Evolutionary conservation across 139 green algal genomes (phyloP).

Genomic region (Chlorella sp.): DNA sequence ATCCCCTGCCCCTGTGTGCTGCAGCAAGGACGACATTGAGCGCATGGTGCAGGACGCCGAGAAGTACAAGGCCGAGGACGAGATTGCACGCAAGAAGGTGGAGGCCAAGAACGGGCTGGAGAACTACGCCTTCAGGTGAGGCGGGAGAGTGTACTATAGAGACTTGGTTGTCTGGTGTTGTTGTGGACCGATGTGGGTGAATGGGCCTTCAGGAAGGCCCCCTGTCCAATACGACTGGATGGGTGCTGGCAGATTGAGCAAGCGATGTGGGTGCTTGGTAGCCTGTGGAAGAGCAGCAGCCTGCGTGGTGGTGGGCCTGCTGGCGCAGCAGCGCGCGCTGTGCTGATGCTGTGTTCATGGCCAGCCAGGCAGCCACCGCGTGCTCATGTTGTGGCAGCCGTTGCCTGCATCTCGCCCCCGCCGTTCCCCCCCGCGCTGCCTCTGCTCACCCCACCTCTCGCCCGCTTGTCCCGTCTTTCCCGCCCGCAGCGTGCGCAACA

Average conservation of each 20-base stretch:
- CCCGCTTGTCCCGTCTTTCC: background rate
- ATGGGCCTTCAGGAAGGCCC: no score
- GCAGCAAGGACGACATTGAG: constrained; percentile 97
- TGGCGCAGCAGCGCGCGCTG: constrained; percentile 70
- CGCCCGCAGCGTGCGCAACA: constrained; percentile 95
- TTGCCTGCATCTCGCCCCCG: no score
- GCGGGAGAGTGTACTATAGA: background rate
- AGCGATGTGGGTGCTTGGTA: no score
- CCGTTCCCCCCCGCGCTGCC: background rate
- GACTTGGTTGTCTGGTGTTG: no score
- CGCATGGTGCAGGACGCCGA: constrained; percentile 97
- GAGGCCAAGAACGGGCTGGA: constrained; percentile 25
- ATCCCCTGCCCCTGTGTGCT: constrained; percentile 81
- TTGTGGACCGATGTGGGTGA: no score
- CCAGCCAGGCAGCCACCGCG: background rate
- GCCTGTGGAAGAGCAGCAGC: no score
- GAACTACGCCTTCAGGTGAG: background rate
- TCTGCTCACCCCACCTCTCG: background rate
- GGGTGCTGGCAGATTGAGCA: no score
- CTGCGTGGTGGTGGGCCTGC: constrained; percentile 78
- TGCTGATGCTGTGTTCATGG: background rate
- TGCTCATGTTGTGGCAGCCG: no score
- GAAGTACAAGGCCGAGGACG: constrained; percentile 99
- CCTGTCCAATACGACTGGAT: no score
- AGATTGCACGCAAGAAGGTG: constrained; percentile 68